Evolutionary conservation across 345 rosid species (phyloP).

Genomic region (Gossypium turneri): DNA sequence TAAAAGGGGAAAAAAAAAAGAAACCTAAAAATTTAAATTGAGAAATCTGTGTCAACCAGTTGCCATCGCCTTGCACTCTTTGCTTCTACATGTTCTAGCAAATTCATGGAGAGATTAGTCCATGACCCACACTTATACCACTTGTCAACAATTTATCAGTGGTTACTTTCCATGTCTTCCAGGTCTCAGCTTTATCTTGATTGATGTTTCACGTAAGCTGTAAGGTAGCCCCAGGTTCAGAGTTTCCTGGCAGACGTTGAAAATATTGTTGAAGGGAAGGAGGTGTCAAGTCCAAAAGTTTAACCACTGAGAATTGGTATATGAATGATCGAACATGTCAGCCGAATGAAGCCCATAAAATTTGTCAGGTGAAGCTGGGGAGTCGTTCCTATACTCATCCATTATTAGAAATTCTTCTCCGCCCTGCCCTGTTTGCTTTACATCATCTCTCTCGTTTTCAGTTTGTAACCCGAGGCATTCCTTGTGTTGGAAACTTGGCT

Average conservation of each 20-base stretch:
- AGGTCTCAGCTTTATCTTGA: not conserved
- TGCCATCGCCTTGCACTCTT: not conserved
- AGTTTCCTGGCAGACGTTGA: not conserved
- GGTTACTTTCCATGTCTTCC: not conserved
- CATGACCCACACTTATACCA: not conserved
- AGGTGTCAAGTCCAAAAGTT: conserved; percentile 41
- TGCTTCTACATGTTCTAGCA: not conserved
- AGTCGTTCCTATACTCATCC: conserved; percentile 35
- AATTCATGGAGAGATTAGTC: not conserved
- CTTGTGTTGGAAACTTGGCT: conserved; percentile 9
- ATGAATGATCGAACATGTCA: conserved; percentile 37
- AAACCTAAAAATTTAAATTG: not conserved
- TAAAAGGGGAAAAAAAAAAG: not conserved
- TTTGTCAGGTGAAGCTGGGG: conserved; percentile 37
- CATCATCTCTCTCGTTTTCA: no score
- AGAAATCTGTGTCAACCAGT: not conserved
- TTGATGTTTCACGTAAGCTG: no score
- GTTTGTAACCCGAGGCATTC: conserved; percentile 15
- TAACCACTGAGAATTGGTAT: conserved; percentile 41
- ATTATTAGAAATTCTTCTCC: conserved; percentile 25
- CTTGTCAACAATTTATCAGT: not conserved
- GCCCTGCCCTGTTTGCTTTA: conserved; percentile 20
- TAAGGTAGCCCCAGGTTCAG: not conserved
- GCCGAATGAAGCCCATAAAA: conserved; percentile 38
- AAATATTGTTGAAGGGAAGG: no score